phyloP scores from a whole-genome alignment of 2,329 filamentous ascomycete genomes.

The Fusarium sp. region DNA sequence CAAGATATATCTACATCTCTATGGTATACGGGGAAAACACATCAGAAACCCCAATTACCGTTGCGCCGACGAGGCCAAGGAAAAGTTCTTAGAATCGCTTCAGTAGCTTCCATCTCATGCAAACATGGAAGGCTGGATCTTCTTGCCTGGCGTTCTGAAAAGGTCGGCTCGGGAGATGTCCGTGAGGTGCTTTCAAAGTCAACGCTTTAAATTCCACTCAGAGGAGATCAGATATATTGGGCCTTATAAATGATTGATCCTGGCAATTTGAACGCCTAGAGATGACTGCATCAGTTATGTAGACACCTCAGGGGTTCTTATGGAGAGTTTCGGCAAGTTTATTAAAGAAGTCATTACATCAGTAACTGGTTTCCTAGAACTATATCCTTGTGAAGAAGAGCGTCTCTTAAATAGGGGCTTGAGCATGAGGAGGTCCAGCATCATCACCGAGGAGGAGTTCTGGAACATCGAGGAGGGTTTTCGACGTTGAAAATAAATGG shows the following conservation, averaged over 20 bases:
- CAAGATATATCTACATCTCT: not conserved
- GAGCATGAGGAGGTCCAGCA: too few relatives aligned
- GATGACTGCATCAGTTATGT: too few relatives aligned
- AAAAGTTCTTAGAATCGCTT: not conserved
- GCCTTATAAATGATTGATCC: not conserved
- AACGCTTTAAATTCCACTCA: not conserved
- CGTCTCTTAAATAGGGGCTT: too few relatives aligned
- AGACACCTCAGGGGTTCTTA: too few relatives aligned
- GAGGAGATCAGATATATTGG: not conserved
- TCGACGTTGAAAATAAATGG: constrained; percentile 67
- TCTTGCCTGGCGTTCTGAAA: not conserved
- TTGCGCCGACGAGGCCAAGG: not conserved
- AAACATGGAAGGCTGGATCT: not conserved
- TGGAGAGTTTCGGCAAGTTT: too few relatives aligned
- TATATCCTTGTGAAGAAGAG: too few relatives aligned
- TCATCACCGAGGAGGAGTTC: constrained; percentile 80
- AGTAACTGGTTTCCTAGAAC: too few relatives aligned
- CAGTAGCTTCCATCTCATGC: not conserved
- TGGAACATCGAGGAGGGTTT: constrained; percentile 79
- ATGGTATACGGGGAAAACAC: not conserved
- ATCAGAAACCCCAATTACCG: not conserved
- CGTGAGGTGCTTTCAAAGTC: too few relatives aligned
- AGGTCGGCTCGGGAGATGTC: not conserved
- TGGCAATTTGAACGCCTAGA: not conserved
- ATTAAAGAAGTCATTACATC: too few relatives aligned